These are phyloP conservation scores for Gelatoporia subvermispora DNA, from an alignment of 768 basidiomycete species.

Conservation along the genomic window DNA sequence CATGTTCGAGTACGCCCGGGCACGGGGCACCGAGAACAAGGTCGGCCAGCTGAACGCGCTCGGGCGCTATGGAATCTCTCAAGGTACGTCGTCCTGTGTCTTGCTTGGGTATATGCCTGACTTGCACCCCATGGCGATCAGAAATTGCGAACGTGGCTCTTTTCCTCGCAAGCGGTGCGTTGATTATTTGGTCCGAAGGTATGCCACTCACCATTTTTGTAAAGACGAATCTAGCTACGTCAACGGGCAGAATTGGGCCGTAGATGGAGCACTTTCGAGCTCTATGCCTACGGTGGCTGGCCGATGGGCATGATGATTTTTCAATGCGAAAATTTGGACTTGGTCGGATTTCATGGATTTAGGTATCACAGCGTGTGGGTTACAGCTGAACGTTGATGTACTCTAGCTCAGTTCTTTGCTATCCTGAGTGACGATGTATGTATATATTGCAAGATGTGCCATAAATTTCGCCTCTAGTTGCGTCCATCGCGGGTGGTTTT, in stretches of 20 bases:
- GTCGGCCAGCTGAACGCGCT: constrained; percentile 83
- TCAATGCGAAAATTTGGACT: no score
- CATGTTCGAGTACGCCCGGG: constrained; percentile 75
- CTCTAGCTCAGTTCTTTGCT: no score
- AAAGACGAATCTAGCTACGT: constrained; percentile 88
- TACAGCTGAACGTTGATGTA: no score
- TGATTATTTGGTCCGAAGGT: not conserved
- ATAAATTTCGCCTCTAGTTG: no score
- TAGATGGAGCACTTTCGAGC: constrained; percentile 82
- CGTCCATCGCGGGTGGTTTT: no score
- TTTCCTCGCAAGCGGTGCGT: constrained; percentile 82
- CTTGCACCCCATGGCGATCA: constrained; percentile 22
- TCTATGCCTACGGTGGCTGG: constrained; percentile 80
- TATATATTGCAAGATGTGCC: no score
- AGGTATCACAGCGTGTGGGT: no score
- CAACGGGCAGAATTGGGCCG: constrained; percentile 82
- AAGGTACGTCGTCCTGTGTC: constrained; percentile 45
- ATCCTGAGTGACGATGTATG: no score
- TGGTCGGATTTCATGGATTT: no score
- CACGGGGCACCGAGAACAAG: constrained; percentile 67
- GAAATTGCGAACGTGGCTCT: constrained; percentile 85
- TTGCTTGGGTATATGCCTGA: constrained; percentile 4
- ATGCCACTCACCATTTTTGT: constrained; percentile 1
- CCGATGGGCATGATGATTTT: constrained; percentile 58
- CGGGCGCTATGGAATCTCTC: constrained; percentile 74